Base-by-base conservation (phyloP, 1,284 basidiomycete genomes). In the Anthracocystis walkeri region DNA sequence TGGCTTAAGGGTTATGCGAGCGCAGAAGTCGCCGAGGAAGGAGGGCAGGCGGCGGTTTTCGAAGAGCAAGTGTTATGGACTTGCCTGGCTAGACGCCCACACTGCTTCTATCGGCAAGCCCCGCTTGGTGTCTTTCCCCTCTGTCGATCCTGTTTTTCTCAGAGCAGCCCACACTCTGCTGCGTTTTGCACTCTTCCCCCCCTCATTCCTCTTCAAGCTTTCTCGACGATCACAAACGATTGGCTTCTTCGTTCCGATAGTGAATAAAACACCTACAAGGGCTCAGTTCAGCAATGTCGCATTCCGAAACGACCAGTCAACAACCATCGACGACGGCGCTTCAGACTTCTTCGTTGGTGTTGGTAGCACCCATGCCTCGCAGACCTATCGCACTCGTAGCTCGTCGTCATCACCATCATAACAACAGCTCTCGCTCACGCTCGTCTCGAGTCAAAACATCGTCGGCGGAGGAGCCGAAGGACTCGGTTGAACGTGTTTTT, bases 281-380 rank as follows among this genome's bases (percentile, higher is more conserved):
- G 12, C n/a, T 35, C 31, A 4, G 2, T 55, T 8, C 2, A 1
- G 44, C 0, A 42, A 64, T 63, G 66, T 49, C 54, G 38, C 61
- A 65, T 4, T 40, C 57, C 20, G 61, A 69, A 29, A 49, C 23
- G 33, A 49, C 40, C 40, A 46, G 49, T 45, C 57, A 64, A 4
- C 29, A 29, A 29, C 5, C 29, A 4, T 29, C 29, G 29, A 14
- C 35, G 16, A 6, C 35, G 41, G 50, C 59, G 38, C 12, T 64
- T 12, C 60, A n/a, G n/a, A n/a, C 60, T 33, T 25, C 63, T n/a
- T 58, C 73, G 16, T 33, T 76, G 51, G 61, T 67, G 5, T 27
- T 76, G 42, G 68, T 76, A 11, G 74, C 74, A 6, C 74, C 74
- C 18, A 65, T 68, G 65, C 68, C 74, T 38, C 68, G 74, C 41